These are phyloP conservation scores for Pythium vanterpoolii DNA, from an alignment of 352 stramenopile genomes.

Conservation along the genomic window DNA sequence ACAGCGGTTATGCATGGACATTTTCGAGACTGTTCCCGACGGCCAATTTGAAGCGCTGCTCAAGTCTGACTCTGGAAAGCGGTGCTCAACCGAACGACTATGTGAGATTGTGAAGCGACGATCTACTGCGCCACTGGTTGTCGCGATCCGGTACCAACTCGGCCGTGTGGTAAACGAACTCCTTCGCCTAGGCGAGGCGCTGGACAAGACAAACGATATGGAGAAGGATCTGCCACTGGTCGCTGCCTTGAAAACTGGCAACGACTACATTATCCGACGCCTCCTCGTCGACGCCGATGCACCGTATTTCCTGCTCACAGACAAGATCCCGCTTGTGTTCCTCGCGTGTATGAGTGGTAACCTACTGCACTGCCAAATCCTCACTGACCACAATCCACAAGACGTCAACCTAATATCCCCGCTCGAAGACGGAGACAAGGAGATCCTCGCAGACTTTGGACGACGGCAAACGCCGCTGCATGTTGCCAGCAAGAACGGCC, in stretches of 20 bases:
- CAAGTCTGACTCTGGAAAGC: conserved; percentile 54
- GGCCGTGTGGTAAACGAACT: conserved; percentile 79
- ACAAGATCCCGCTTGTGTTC: conserved; percentile 77
- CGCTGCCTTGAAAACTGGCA: conserved; percentile 61
- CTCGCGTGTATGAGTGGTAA: conserved; percentile 68
- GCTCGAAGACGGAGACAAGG: conserved; percentile 74
- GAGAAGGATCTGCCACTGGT: conserved; percentile 67
- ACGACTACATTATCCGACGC: conserved; percentile 70
- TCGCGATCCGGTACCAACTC: conserved; percentile 78
- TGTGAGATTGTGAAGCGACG: conserved; percentile 59
- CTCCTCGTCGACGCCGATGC: conserved; percentile 68
- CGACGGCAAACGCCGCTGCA: conserved; percentile 70
- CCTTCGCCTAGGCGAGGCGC: conserved; percentile 44
- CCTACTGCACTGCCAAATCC: conserved; percentile 67
- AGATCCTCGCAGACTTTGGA: conserved; percentile 70
- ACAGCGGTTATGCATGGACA: conserved; percentile 50
- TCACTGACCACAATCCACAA: conserved; percentile 50
- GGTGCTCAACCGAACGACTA: conserved; percentile 65
- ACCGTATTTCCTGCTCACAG: conserved; percentile 69
- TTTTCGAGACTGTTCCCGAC: conserved; percentile 49
- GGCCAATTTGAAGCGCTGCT: conserved; percentile 50
- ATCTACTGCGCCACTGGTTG: conserved; percentile 60
- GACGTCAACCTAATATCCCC: conserved; percentile 80
- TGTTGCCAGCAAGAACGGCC: conserved; percentile 68
- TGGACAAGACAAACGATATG: conserved; percentile 41